A percentile compares a stretch with the other conserved stretches of the same genome.
Evolutionary conservation across 352 stramenopile genomes (phyloP).

Genomic region (Phytopythium mirpurense): DNA sequence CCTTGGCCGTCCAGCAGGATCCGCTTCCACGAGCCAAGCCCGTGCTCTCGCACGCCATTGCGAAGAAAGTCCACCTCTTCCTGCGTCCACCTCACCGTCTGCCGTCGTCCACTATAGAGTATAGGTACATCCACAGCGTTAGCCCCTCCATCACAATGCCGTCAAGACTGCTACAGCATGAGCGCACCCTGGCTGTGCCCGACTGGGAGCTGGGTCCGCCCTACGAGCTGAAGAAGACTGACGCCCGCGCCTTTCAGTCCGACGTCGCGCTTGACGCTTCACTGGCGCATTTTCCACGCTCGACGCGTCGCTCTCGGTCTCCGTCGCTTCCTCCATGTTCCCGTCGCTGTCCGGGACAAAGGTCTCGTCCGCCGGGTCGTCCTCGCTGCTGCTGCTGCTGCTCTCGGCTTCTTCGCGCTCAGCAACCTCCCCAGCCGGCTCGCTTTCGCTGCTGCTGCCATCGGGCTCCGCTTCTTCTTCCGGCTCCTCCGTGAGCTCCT

Average conservation of each 20-base stretch:
- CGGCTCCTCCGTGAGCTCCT: background rate
- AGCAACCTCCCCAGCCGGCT: background rate
- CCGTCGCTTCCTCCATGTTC: background rate
- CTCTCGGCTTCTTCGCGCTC: background rate
- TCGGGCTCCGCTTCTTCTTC: background rate
- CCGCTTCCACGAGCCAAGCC: conserved; percentile 36
- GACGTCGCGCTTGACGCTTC: no score
- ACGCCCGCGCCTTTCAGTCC: no score
- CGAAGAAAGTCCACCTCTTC: conserved; percentile 40
- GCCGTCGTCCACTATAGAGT: conserved; percentile 18
- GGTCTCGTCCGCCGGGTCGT: background rate
- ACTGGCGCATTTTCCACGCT: no score
- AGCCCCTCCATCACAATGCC: background rate
- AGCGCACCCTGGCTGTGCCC: no score
- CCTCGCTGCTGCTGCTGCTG: background rate
- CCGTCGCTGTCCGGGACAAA: conserved; percentile 3
- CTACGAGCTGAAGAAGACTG: no score
- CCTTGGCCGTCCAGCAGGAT: conserved; percentile 31
- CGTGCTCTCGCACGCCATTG: conserved; percentile 31
- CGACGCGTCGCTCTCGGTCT: background rate
- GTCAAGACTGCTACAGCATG: no score
- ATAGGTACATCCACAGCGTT: background rate
- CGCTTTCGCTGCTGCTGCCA: background rate
- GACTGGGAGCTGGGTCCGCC: no score
- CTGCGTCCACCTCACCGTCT: conserved; percentile 31